Evolutionary conservation across 805 yeast genomes (phyloP).

Genomic region (Candida pini): DNA sequence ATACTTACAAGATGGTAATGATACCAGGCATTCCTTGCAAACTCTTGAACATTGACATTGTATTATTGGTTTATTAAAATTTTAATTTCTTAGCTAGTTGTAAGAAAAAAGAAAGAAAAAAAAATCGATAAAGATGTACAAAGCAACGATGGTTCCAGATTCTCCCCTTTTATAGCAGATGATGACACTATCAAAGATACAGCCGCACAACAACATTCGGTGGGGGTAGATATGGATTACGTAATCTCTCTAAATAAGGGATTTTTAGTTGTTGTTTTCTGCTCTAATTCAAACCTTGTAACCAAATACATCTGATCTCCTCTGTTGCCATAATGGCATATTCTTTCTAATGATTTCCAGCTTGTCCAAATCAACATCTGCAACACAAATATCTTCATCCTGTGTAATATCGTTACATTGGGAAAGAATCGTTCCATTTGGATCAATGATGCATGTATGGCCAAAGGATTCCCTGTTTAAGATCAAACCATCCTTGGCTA

Average conservation of each 20-base stretch:
- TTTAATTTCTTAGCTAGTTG: too few species aligned
- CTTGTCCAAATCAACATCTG: conserved; percentile 56
- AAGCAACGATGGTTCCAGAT: too few species aligned
- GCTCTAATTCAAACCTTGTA: conserved; percentile 24
- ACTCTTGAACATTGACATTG: conserved; percentile 44
- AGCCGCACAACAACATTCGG: too few species aligned
- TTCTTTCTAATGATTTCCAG: conserved; percentile 49
- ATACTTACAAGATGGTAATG: conserved; percentile 37
- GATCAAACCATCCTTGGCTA: conserved; percentile 18
- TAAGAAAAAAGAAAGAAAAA: not conserved
- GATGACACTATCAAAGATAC: too few species aligned
- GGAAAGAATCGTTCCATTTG: conserved; percentile 80
- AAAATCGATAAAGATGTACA: not conserved
- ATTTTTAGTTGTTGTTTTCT: too few species aligned
- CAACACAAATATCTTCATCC: conserved; percentile 42
- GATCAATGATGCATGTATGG: conserved; percentile 80
- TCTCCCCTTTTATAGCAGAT: too few species aligned
- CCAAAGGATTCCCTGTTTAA: conserved; percentile 73
- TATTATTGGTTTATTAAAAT: too few species aligned
- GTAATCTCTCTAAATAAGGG: too few species aligned
- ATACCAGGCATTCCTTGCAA: conserved; percentile 40
- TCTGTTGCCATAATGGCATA: conserved; percentile 76
- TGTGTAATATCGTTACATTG: conserved; percentile 42
- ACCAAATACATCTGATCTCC: conserved; percentile 60
- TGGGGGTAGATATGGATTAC: too few species aligned